Percentiles rank a stretch among this genome's conserved stretches.
phyloP scores from a whole-genome alignment of 2,329 filamentous ascomycete genomes.

The Metarhizium sp. region DNA sequence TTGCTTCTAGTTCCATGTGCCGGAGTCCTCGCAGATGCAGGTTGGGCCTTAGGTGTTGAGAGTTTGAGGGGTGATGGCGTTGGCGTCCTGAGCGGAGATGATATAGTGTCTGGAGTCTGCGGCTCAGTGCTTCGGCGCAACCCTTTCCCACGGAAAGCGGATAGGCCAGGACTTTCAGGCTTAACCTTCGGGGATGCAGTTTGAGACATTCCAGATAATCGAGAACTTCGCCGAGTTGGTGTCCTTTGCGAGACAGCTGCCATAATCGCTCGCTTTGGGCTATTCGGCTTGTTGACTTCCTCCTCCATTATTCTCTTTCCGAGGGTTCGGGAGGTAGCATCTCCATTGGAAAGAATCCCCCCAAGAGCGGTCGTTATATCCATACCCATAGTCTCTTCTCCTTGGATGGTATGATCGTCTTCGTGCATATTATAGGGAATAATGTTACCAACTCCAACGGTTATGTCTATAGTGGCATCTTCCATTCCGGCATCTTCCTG shows the following conservation, averaged over 20 bases:
- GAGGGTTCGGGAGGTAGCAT: constrained; percentile 21
- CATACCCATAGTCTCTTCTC: constrained; percentile 47
- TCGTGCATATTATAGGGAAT: constrained; percentile 18
- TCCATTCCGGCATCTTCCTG: constrained; percentile 21
- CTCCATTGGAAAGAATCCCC: constrained; percentile 40
- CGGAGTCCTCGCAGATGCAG: background rate
- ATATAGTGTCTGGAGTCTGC: constrained; percentile 19
- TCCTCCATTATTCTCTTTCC: constrained; percentile 51
- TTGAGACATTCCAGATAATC: constrained; percentile 13
- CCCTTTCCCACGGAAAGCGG: constrained; percentile 40
- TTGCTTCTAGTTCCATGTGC: constrained; percentile 4
- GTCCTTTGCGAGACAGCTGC: constrained; percentile 15
- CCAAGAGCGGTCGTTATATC: constrained; percentile 58
- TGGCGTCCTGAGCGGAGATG: constrained; percentile 6
- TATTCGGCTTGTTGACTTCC: constrained; percentile 42
- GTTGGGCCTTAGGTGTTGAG: constrained; percentile 10
- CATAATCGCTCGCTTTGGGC: constrained; percentile 27
- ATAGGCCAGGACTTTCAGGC: constrained; percentile 45
- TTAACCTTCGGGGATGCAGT: constrained; percentile 18
- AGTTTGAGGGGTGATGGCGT: constrained; percentile 17
- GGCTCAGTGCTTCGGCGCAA: constrained; percentile 36
- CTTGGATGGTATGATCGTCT: constrained; percentile 21
- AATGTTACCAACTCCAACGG: constrained; percentile 46
- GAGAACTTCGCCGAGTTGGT: constrained; percentile 10
- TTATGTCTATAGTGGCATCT: constrained; percentile 43